Base-by-base conservation (phyloP, 2,329 filamentous ascomycete genomes). In the Ophiostoma sp. region DNA sequence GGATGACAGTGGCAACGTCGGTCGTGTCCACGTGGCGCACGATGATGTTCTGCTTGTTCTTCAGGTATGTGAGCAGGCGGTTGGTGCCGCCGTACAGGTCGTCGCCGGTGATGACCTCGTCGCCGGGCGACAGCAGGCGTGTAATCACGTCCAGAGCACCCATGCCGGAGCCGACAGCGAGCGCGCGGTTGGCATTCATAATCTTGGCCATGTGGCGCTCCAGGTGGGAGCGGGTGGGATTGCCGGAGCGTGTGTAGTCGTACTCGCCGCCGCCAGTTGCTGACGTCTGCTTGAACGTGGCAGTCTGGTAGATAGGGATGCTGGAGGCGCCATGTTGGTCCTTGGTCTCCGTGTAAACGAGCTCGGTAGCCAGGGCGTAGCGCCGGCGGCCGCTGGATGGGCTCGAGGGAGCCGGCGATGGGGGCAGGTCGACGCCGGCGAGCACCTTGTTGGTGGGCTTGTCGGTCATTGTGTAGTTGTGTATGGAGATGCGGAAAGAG, bases 1-100 rank as follows among this genome's bases (percentile, higher is more conserved):
- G 81, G 73, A 82, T 82, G 55, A 98, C 91, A 58, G 83, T 84
- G 49, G 90, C 88, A 18, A 90, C 84, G 63, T 87, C 82, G 49
- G 95, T 99, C 9, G 95, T 97, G 80, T 99, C 94, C 72, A 99
- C 92, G 76, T 99, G 95, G 80, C 96, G 93, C 41, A 99, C 95
- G 55, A 95, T 81, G 73, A 99, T 98, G 71, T 91, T 93, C 74
- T 92, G 89, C 78, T 97, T 92, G 66, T 90, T 89, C 63, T 92
- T 89, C 74, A 99, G 84, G 78, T 95, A 98, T 73, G 95, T 97
- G 71, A 99, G 86, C 69, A 99, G 85, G 68, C 95, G 88, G 82
- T 99, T 93, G 71, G 93, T 96, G 74, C 95, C 95, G 72, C 95
- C 95, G 79, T 99, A 99, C 69, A 99, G 82, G 78, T 99, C 95